Percentiles rank a stretch among this genome's conserved stretches.
Evolutionary conservation across 805 yeast species (phyloP).

Genomic region (Metschnikowia cubensis): DNA sequence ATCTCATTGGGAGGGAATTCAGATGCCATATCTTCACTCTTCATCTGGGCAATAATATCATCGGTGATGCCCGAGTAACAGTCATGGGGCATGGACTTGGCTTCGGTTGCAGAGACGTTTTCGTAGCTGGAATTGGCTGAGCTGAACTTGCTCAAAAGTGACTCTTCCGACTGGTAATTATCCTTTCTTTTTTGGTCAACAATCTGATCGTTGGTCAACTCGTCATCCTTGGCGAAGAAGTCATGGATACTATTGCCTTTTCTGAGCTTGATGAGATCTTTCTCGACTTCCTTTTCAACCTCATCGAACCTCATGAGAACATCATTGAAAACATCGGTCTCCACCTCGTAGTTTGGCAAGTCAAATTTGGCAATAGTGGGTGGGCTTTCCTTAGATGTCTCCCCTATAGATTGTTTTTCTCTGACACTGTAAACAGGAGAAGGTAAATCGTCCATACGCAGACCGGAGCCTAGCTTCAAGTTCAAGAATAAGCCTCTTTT

Average conservation of each 20-base stretch:
- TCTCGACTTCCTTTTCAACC: conserved; percentile 17
- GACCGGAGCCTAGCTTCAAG: conserved; percentile 3
- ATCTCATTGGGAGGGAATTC: conserved; percentile 6
- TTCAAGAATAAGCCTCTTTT: conserved; percentile 2
- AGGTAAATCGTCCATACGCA: conserved; percentile 2
- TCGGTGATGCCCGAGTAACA: conserved; percentile 1
- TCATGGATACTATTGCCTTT: conserved; percentile 14
- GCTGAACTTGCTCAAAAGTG: conserved; percentile 9
- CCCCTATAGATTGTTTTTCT: neutral
- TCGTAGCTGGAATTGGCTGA: conserved; percentile 4
- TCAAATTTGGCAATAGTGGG: conserved; percentile 4
- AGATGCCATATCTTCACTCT: neutral
- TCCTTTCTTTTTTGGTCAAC: conserved; percentile 37
- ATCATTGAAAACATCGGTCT: conserved; percentile 15
- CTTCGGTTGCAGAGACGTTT: neutral
- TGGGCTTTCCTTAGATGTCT: neutral
- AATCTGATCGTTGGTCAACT: conserved; percentile 38
- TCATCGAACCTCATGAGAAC: conserved; percentile 16
- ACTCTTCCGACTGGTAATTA: conserved; percentile 14
- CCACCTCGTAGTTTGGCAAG: conserved; percentile 15
- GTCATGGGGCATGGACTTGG: neutral
- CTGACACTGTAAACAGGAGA: conserved; percentile 8
- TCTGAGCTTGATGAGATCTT: conserved; percentile 9
- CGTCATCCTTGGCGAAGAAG: conserved; percentile 39
- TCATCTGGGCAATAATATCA: neutral